Evolutionary conservation across 352 stramenopile species (phyloP).

Genomic region (Phytophthora fragariae): DNA sequence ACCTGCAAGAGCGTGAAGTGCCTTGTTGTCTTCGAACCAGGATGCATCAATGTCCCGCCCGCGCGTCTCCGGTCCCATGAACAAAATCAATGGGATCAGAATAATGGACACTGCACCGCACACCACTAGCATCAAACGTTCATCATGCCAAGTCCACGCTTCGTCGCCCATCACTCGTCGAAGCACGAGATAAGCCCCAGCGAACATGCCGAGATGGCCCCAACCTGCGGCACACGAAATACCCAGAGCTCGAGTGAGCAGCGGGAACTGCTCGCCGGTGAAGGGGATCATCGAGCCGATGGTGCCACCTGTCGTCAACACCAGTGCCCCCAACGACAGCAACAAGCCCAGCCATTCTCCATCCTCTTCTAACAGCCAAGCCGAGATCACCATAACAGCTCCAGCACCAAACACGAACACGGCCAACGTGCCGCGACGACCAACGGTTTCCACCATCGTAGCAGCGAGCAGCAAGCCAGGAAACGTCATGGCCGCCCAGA

Average conservation of each 20-base stretch:
- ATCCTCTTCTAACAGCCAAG: conserved; percentile 32
- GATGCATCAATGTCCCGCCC: conserved; percentile 49
- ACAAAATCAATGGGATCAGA: conserved; percentile 36
- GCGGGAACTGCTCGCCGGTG: conserved; percentile 57
- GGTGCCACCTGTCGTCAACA: conserved; percentile 36
- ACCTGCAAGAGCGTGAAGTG: conserved; percentile 8
- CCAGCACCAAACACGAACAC: conserved; percentile 41
- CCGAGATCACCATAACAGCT: conserved; percentile 36
- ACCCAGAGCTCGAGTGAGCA: conserved; percentile 53
- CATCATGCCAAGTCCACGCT: conserved; percentile 38
- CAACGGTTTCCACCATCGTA: conserved; percentile 45
- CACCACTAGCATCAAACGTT: conserved; percentile 34
- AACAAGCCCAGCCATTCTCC: conserved; percentile 32
- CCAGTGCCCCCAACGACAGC: conserved; percentile 31
- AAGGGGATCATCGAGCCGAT: conserved; percentile 45
- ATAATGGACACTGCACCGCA: conserved; percentile 27
- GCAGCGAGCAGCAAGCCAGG: conserved; percentile 52
- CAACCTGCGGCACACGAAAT: conserved; percentile 46
- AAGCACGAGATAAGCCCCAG: conserved; percentile 45
- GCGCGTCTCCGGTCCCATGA: conserved; percentile 46
- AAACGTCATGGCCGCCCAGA: conserved; percentile 46
- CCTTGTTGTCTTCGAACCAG: conserved; percentile 37
- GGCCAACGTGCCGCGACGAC: conserved; percentile 44
- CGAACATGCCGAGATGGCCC: conserved; percentile 52
- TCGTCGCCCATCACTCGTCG: conserved; percentile 30